Evolutionary conservation across 2,329 filamentous ascomycete genomes (phyloP).

Genomic region (Fusarium mexicanum): DNA sequence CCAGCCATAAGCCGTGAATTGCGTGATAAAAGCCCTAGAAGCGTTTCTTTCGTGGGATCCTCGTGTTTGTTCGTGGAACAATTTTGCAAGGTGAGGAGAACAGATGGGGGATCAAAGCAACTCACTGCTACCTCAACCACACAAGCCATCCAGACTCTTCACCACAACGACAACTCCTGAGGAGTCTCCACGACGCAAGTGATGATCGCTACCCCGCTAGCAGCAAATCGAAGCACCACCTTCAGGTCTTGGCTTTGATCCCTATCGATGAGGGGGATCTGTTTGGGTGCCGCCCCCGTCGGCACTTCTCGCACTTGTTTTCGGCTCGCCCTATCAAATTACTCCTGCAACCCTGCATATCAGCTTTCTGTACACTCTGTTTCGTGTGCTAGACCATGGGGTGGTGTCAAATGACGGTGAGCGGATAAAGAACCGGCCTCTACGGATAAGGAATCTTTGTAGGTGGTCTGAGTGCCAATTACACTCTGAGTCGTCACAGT

Average conservation of each 20-base stretch:
- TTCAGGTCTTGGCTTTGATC: constrained; percentile 30
- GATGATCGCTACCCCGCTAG: constrained; percentile 25
- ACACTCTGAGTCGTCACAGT: background rate
- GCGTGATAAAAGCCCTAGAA: background rate
- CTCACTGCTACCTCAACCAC: background rate
- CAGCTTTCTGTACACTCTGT: constrained; percentile 20
- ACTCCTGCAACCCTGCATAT: constrained; percentile 32
- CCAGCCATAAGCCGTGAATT: constrained; percentile 12
- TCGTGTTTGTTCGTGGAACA: background rate
- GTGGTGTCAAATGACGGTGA: constrained; percentile 43
- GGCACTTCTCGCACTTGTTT: constrained; percentile 36
- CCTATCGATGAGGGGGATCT: constrained; percentile 24
- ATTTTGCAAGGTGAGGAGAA: background rate
- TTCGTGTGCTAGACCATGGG: constrained; percentile 20
- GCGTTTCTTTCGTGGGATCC: background rate
- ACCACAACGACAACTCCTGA: background rate
- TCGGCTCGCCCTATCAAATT: constrained; percentile 30
- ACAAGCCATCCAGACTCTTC: background rate
- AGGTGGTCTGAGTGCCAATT: constrained; percentile 6
- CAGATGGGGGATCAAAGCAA: background rate
- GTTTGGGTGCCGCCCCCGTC: constrained; percentile 35
- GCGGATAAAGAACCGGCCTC: constrained; percentile 16
- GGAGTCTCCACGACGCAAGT: constrained; percentile 2
- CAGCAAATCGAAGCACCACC: constrained; percentile 28
- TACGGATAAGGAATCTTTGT: constrained; percentile 6